A percentile compares a stretch with the other conserved stretches of the same genome.
These are phyloP conservation scores for Chalciporus sphaerocephalus DNA, from an alignment of 768 basidiomycete genomes.

Conservation along the genomic window DNA sequence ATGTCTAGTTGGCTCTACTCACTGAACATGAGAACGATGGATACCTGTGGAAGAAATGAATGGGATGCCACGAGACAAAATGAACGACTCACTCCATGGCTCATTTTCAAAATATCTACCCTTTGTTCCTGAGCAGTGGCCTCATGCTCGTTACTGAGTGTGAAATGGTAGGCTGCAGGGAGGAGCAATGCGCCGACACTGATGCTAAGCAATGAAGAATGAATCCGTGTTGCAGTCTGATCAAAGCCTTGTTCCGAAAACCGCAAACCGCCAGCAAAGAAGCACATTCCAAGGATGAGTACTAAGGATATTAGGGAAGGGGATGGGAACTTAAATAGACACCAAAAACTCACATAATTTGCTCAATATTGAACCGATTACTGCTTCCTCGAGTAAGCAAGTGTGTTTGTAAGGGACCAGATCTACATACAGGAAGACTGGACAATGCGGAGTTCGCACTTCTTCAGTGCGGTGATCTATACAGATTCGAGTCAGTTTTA, in stretches of 20 bases:
- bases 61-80: slow-evolving; percentile 1
- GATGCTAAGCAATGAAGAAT: slow-evolving; percentile 70
- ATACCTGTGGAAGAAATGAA: slow-evolving; percentile 32
- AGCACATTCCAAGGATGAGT: slow-evolving; percentile 85
- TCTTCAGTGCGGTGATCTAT: slow-evolving; percentile 68
- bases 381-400: slow-evolving; percentile 33
- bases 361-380: slow-evolving; percentile 80
- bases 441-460: slow-evolving; percentile 78
- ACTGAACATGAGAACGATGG: slow-evolving; percentile 52
- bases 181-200: slow-evolving; percentile 78
- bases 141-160: slow-evolving; percentile 29
- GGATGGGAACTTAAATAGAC: not conserved
- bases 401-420: not conserved
- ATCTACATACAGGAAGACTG: slow-evolving; percentile 65
- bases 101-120: slow-evolving; percentile 44
- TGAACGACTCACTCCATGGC: slow-evolving; percentile 42
- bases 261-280: slow-evolving; percentile 76
- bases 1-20: slow-evolving; percentile 17
- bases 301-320: slow-evolving; percentile 38
- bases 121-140: slow-evolving; percentile 32
- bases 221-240: slow-evolving; percentile 61
- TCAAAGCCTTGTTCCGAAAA: slow-evolving; percentile 81
- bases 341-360: slow-evolving; percentile 53
- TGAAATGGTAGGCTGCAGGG: slow-evolving; percentile 76
- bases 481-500: not conserved